phyloP scores from a whole-genome alignment of 2,329 filamentous ascomycete species.

The Alternaria angustiovoidea region DNA sequence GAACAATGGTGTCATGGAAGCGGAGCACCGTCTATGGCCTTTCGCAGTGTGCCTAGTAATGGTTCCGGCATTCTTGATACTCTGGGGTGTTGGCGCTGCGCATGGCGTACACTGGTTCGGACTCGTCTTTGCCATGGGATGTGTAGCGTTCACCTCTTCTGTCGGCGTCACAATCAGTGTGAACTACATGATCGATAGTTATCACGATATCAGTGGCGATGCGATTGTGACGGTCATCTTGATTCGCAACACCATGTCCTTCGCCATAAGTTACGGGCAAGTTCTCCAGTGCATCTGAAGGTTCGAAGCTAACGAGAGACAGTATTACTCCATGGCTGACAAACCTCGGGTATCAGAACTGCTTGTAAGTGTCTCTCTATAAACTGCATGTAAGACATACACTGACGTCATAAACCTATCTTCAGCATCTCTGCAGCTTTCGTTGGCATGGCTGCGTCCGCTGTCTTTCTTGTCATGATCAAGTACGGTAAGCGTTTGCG shows the following conservation, averaged over 20 bases:
- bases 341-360: conserved; percentile 54
- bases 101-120: conserved; percentile 61
- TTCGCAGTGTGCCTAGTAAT: conserved; percentile 52
- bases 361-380: conserved; percentile 7
- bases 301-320: background rate
- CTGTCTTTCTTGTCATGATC: conserved; percentile 55
- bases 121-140: conserved; percentile 58
- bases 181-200: conserved; percentile 60
- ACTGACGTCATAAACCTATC: no score
- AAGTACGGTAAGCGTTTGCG: conserved; percentile 58
- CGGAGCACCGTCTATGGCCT: conserved; percentile 53
- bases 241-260: conserved; percentile 60
- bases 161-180: conserved; percentile 56
- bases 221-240: conserved; percentile 61
- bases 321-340: conserved; percentile 56
- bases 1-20: conserved; percentile 52
- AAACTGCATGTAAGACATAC: no score
- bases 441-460: conserved; percentile 52
- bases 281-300: background rate
- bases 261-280: conserved; percentile 60
- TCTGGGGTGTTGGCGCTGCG: conserved; percentile 62
- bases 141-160: conserved; percentile 30
- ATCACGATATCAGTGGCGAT: conserved; percentile 59
- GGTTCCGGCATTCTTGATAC: conserved; percentile 55
- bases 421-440: conserved; percentile 51